Evolutionary conservation across 805 yeast species (phyloP), one percentile per base, ranked within the genome.

Genomic region (Saturnispora zaruensis): DNA sequence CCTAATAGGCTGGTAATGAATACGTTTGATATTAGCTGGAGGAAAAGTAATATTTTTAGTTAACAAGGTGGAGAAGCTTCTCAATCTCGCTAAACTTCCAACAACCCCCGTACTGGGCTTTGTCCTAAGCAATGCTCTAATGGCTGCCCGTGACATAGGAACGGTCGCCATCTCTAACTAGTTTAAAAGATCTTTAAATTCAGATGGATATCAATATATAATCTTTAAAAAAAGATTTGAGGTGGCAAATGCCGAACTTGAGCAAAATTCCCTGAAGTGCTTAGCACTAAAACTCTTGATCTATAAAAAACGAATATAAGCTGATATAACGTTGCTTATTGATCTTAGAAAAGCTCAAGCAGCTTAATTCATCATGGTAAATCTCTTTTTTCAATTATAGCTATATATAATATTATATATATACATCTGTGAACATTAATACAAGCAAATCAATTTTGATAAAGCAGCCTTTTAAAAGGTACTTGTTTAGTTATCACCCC

Each of bases 401-500:
- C 5, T 28, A 28, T 28, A 28, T 28, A 28, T 28, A 28, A 28
- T 28, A 8, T 11, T 4, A 28, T 28, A 28, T 28, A 28, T 28
- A 28, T 28, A n/a, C n/a, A n/a, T n/a, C n/a, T 28, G 32, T 28
- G 32, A 28, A 36, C 40, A 36, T 18, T 36, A 18, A 36, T 16
- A 36, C 21, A 36, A 36, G 20, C 21, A 36, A 36, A 36, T 8
- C 13, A 36, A 9, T 36, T 18, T 18, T 36, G 37, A n/a, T 6
- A 34, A 16, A n/a, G 11, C 21, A 18, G 23, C 8, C 21, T 3
- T 7, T 8, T 8, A 7, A 11, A 7, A 20, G 9, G 9, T 18
- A 1, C 13, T 36, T 18, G 7, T 36, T 61, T 67, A 51, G 36
- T 65, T 66, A 3, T 71, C 51, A 14, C 53, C 50, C 56, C 56